These are phyloP conservation scores for Forsythia suspensa DNA, from an alignment of 257 asterid species.

Conservation along the genomic window DNA sequence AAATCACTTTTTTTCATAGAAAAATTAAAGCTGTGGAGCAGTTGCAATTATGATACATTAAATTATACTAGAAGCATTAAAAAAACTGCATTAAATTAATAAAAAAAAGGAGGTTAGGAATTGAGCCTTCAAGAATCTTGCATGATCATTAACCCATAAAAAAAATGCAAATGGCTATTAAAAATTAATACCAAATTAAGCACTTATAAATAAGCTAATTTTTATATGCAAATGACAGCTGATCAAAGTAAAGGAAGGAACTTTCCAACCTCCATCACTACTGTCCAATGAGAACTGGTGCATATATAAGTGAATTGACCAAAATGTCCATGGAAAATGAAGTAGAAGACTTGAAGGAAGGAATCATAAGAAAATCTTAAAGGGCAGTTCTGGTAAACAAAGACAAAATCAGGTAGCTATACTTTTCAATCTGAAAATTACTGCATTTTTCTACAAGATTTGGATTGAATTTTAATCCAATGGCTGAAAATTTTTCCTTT, in stretches of 20 bases:
- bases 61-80: conserved; percentile 28
- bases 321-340: conserved; percentile 33
- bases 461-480: conserved; percentile 12
- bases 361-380: background rate
- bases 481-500: conserved; percentile 30
- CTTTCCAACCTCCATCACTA: conserved; percentile 51
- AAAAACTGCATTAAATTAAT: conserved; percentile 28
- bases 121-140: conserved; percentile 58
- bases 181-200: conserved; percentile 12
- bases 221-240: conserved; percentile 28
- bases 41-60: conserved; percentile 43
- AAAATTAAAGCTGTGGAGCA: conserved; percentile 47
- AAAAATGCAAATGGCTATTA: conserved; percentile 1
- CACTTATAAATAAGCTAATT: conserved; percentile 19
- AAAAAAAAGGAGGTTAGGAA: conserved; percentile 27
- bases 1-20: conserved; percentile 22
- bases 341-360: background rate
- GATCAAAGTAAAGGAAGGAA: conserved; percentile 54
- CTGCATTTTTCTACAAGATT: conserved; percentile 20
- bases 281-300: conserved; percentile 38
- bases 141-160: conserved; percentile 55
- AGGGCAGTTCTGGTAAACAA: conserved; percentile 31
- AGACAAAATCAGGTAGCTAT: conserved; percentile 34
- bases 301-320: conserved; percentile 26
- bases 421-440: conserved; percentile 42